Evolutionary conservation across 2,329 filamentous ascomycete genomes (phyloP).

Genomic region (Dactylonectria macrodidyma): DNA sequence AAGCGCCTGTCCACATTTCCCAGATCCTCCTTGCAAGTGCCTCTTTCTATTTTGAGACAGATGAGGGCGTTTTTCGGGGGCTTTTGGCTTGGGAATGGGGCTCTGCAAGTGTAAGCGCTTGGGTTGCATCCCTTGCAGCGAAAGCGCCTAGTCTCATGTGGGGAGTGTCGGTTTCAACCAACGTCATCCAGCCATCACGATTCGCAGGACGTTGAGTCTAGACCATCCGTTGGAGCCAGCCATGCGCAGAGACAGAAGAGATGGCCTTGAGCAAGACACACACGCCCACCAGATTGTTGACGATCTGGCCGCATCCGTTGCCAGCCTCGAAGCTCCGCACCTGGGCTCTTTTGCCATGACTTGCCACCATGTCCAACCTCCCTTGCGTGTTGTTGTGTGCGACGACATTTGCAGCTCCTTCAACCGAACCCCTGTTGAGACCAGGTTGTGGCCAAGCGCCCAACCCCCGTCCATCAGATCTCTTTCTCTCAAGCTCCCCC

Average conservation of each 20-base stretch:
- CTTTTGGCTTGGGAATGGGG: constrained; percentile 35
- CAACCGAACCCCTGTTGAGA: constrained; percentile 13
- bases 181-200: constrained; percentile 30
- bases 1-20: constrained; percentile 36
- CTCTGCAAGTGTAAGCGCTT: constrained; percentile 46
- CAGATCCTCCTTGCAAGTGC: constrained; percentile 29
- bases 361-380: constrained; percentile 39
- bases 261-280: constrained; percentile 25
- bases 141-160: constrained; percentile 42
- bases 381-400: constrained; percentile 37
- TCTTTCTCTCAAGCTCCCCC: constrained; percentile 23
- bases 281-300: constrained; percentile 34
- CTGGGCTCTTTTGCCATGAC: constrained; percentile 37
- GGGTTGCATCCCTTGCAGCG: constrained; percentile 40
- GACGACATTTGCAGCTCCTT: constrained; percentile 33
- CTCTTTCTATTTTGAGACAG: constrained; percentile 42
- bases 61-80: constrained; percentile 33
- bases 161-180: constrained; percentile 39
- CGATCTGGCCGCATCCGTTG: constrained; percentile 38
- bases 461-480: constrained; percentile 33
- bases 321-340: constrained; percentile 28
- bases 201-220: constrained; percentile 34
- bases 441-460: constrained; percentile 30
- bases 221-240: constrained; percentile 32
- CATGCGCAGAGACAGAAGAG: constrained; percentile 29